These are phyloP conservation scores for Fusarium avenaceum DNA, from an alignment of 2,329 filamentous ascomycete genomes.

Conservation along the genomic window DNA sequence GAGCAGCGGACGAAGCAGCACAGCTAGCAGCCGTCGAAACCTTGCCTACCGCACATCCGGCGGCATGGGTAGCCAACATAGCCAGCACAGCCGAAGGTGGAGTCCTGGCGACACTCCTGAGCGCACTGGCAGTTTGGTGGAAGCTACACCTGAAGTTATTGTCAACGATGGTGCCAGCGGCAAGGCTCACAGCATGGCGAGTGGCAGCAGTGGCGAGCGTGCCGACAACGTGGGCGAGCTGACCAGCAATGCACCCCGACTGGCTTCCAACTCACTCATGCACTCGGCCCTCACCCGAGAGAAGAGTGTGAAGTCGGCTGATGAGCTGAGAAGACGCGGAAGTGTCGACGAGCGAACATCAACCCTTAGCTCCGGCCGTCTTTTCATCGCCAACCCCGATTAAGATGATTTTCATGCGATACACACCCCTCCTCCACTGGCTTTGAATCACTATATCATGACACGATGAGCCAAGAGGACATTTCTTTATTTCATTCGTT, in stretches of 20 bases:
- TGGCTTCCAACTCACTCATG: constrained; percentile 71
- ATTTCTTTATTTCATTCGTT: constrained; percentile 40
- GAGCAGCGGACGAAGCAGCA: constrained; percentile 81
- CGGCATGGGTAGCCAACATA: constrained; percentile 57
- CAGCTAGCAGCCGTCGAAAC: constrained; percentile 64
- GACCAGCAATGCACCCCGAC: constrained; percentile 58
- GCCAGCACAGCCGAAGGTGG: constrained; percentile 60
- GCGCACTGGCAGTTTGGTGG: constrained; percentile 65
- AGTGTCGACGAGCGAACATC: constrained; percentile 87
- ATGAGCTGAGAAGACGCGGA: constrained; percentile 80
- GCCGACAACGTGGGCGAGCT: constrained; percentile 73
- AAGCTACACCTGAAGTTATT: constrained; percentile 54
- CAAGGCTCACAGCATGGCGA: constrained; percentile 65
- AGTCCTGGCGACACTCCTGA: constrained; percentile 70
- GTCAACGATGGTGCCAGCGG: constrained; percentile 61
- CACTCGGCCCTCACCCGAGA: constrained; percentile 71
- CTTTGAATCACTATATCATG: constrained; percentile 25
- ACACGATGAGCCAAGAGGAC: constrained; percentile 35
- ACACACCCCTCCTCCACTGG: constrained; percentile 15
- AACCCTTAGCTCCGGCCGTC: constrained; percentile 78
- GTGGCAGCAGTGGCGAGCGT: constrained; percentile 70
- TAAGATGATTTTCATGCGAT: constrained; percentile 48
- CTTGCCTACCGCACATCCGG: constrained; percentile 66
- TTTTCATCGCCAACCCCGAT: constrained; percentile 91
- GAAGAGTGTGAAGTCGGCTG: constrained; percentile 75